Evolutionary conservation across 768 basidiomycete genomes (phyloP).

Genomic region (Pisolithus sp.): DNA sequence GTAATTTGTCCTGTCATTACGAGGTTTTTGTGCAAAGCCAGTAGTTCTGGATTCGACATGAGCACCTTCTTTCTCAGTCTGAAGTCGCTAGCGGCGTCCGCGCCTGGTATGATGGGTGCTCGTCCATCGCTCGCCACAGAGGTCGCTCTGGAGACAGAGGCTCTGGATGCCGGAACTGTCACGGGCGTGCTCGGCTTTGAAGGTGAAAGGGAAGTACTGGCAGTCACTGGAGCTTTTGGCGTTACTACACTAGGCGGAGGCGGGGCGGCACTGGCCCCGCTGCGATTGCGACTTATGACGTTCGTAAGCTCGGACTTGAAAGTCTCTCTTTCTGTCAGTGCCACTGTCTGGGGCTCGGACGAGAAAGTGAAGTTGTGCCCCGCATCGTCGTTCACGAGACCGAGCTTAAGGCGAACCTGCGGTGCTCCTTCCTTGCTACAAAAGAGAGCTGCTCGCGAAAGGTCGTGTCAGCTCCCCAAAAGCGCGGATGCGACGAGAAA

Average conservation of each 20-base stretch:
- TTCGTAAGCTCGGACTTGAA: slow-evolving; percentile 77
- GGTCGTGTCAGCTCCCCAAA: slow-evolving; percentile 7
- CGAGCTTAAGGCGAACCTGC: slow-evolving; percentile 74
- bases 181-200: slow-evolving; percentile 29
- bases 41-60: slow-evolving; percentile 70
- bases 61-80: slow-evolving; percentile 75
- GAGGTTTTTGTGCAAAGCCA: slow-evolving; percentile 77
- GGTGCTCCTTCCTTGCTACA: slow-evolving; percentile 80
- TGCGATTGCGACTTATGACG: slow-evolving; percentile 70
- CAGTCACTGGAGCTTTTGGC: slow-evolving; percentile 21
- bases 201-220: slow-evolving; percentile 9
- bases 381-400: slow-evolving; percentile 57
- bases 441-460: slow-evolving; percentile 55
- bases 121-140: slow-evolving; percentile 53
- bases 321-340: slow-evolving; percentile 66
- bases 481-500: slow-evolving; percentile 1
- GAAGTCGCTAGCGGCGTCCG: slow-evolving; percentile 61
- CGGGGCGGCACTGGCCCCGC: slow-evolving; percentile 26
- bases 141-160: slow-evolving; percentile 52
- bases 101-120: slow-evolving; percentile 50
- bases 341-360: slow-evolving; percentile 49
- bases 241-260: slow-evolving; percentile 11
- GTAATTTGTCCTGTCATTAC: slow-evolving; percentile 81
- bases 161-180: slow-evolving; percentile 28
- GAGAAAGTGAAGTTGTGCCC: slow-evolving; percentile 83